Percentiles rank a stretch among this genome's conserved stretches.
Conservation (phyloP, 495 filamentous ascomycete genomes). For the Trichoderma orchidacearum region DNA sequence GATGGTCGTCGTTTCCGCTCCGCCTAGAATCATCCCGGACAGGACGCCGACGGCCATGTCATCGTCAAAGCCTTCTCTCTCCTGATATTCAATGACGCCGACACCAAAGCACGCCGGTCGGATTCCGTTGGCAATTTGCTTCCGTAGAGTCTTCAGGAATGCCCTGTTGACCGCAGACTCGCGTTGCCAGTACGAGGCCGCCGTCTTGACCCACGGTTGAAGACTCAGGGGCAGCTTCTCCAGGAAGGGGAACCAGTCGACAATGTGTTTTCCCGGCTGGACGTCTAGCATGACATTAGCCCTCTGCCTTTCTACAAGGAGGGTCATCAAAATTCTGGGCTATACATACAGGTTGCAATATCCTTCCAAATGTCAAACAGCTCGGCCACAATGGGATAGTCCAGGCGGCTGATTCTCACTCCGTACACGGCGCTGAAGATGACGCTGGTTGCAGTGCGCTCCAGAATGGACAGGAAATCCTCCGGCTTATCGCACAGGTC, state of each 20-base stretch:
- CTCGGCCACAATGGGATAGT: neutral
- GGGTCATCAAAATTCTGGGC: neutral
- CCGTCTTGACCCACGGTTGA: neutral
- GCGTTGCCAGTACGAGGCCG: neutral
- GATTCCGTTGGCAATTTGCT: neutral
- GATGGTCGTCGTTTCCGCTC: neutral
- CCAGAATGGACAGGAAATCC: neutral
- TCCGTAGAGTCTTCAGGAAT: neutral
- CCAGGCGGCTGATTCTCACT: neutral
- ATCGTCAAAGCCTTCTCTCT: neutral
- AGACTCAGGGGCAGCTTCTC: neutral
- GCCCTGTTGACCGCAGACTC: neutral
- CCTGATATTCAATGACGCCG: neutral
- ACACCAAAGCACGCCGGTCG: neutral
- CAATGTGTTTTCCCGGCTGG: neutral
- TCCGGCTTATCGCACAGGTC: neutral
- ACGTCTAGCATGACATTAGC: neutral
- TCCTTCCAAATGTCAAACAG: neutral
- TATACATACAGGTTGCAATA: neutral
- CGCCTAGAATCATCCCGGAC: neutral
- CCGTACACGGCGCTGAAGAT: neutral
- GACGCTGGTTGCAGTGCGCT: neutral
- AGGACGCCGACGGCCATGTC: neutral
- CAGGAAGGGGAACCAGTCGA: neutral
- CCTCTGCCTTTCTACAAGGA: too few species aligned